These are phyloP conservation scores for Plasmopara viticola DNA, from an alignment of 352 stramenopile genomes.

Conservation along the genomic window DNA sequence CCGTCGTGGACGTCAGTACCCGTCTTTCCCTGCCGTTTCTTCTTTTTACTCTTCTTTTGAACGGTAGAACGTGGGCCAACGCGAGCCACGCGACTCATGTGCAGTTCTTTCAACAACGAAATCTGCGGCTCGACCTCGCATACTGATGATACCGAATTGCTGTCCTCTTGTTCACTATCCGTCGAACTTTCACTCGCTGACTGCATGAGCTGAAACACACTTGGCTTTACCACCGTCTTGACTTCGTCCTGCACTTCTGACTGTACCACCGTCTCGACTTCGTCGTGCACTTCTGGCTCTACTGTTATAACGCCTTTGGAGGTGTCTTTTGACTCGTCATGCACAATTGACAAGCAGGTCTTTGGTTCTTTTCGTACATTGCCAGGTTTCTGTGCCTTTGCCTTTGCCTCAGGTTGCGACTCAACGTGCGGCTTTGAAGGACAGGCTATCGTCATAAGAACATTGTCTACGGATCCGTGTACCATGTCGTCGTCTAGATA, in stretches of 20 bases:
- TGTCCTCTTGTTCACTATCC: conserved; percentile 20
- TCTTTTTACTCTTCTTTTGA: conserved; percentile 47
- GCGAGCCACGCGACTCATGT: conserved; percentile 50
- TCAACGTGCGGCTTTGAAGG: conserved; percentile 2
- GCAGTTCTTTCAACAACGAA: conserved; percentile 52
- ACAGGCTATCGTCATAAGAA: conserved; percentile 8
- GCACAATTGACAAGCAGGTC: conserved; percentile 5
- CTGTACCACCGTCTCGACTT: conserved; percentile 1
- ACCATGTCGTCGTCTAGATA: conserved; percentile 64
- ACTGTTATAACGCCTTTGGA: background rate
- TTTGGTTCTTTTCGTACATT: too few species aligned
- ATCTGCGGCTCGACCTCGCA: conserved; percentile 24
- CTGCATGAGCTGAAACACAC: conserved; percentile 43
- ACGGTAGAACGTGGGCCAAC: conserved; percentile 35
- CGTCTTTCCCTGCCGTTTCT: conserved; percentile 27
- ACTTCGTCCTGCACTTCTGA: conserved; percentile 20
- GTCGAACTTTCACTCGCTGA: conserved; percentile 28
- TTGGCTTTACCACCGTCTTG: conserved; percentile 14
- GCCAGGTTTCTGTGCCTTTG: background rate
- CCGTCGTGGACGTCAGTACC: conserved; percentile 27
- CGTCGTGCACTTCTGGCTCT: conserved; percentile 16
- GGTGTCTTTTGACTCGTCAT: conserved; percentile 14
- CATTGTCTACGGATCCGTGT: conserved; percentile 23
- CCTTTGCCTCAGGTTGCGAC: background rate
- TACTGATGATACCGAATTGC: conserved; percentile 5